Conservation (phyloP, 1,139 yeast genomes). For the Suhomyces kunorum region DNA sequence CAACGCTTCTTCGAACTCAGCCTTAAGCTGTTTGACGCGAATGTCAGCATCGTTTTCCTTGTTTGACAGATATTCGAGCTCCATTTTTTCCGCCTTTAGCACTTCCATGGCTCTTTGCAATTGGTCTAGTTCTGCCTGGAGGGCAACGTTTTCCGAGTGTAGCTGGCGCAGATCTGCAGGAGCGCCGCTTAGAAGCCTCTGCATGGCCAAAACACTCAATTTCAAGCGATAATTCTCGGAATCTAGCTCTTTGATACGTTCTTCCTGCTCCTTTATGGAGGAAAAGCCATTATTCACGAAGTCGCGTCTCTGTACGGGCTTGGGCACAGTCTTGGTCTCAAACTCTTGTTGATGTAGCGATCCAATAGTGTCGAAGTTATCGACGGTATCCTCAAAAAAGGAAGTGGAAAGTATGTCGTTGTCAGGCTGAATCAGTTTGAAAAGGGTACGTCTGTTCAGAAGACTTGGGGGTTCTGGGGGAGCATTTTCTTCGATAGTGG, state of each 20-base stretch:
- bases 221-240: conserved; percentile 65
- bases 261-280: conserved; percentile 56
- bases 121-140: conserved; percentile 39
- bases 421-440: conserved; percentile 17
- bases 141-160: conserved; percentile 40
- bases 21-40: conserved; percentile 9
- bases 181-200: conserved; percentile 47
- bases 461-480: conserved; percentile 2
- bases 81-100: conserved; percentile 13
- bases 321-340: conserved; percentile 1
- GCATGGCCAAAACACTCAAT: conserved; percentile 56
- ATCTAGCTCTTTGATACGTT: conserved; percentile 49
- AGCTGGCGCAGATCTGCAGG: conserved; percentile 45
- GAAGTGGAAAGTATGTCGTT: conserved; percentile 13
- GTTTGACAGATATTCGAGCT: conserved; percentile 16
- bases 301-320: conserved; percentile 15
- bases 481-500: conserved; percentile 10
- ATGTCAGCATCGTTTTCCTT: conserved; percentile 19
- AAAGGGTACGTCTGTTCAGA: conserved; percentile 13
- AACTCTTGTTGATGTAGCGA: conserved; percentile 7
- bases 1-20: conserved; percentile 15
- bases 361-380: conserved; percentile 20
- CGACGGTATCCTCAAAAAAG: conserved; percentile 36
- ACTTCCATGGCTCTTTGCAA: conserved; percentile 21
- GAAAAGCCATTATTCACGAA: conserved; percentile 30